phyloP scores from a whole-genome alignment of 2,329 filamentous ascomycete genomes.

The Diaporthe batatas region DNA sequence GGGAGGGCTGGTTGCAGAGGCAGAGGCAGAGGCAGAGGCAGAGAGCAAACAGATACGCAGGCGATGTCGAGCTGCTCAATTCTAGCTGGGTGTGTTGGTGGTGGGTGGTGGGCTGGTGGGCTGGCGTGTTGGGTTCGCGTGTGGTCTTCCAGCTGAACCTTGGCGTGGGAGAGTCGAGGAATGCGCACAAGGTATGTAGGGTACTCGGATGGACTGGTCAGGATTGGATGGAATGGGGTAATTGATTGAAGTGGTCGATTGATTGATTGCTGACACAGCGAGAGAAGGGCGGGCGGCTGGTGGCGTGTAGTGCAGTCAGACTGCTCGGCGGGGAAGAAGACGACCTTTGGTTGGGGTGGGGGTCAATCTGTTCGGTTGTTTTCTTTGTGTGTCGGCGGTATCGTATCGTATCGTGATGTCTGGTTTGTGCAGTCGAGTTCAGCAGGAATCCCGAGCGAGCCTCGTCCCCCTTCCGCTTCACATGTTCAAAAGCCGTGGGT shows the following conservation, averaged over 20 bases:
- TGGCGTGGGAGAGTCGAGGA: conserved; percentile 21
- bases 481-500: conserved; percentile 31
- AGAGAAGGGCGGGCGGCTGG: not conserved
- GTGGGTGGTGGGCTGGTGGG: conserved; percentile 1
- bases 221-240: not conserved
- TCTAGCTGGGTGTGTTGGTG: not conserved
- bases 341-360: not conserved
- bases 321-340: not conserved
- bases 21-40: not conserved
- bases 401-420: too few species aligned
- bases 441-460: not conserved
- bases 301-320: not conserved
- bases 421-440: not conserved
- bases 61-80: conserved; percentile 4
- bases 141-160: conserved; percentile 24
- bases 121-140: conserved; percentile 1
- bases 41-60: not conserved
- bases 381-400: not conserved
- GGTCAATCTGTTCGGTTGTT: not conserved
- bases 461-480: conserved; percentile 30
- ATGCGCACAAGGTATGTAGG: not conserved
- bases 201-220: not conserved
- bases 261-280: conserved; percentile 17
- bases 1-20: not conserved
- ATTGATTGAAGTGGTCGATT: not conserved